These are phyloP conservation scores for Alliaria petiolata DNA, from an alignment of 345 rosid species.

Conservation along the genomic window DNA sequence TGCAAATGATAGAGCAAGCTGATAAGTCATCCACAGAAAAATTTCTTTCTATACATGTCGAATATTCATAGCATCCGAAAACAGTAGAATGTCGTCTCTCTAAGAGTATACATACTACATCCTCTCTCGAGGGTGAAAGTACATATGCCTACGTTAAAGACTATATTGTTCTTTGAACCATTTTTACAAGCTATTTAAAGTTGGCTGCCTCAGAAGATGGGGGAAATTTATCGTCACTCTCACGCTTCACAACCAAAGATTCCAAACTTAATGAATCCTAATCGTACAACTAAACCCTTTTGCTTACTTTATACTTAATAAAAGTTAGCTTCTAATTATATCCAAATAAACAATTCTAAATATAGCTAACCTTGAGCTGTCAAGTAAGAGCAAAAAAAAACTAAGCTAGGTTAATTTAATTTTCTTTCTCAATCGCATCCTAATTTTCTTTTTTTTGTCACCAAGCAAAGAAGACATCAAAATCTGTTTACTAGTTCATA, in stretches of 20 bases:
- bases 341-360: slow-evolving; percentile 27
- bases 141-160: not conserved
- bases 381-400: not conserved
- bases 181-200: too few relatives aligned
- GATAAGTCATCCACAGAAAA: slow-evolving; percentile 9
- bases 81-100: not conserved
- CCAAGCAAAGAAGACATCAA: not conserved
- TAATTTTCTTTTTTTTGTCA: not conserved
- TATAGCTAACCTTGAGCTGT: slow-evolving; percentile 33
- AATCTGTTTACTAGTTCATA: not conserved
- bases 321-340: slow-evolving; percentile 11
- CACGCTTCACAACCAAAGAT: slow-evolving; percentile 22
- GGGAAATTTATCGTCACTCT: slow-evolving; percentile 7
- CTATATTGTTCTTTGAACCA: not conserved
- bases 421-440: not conserved
- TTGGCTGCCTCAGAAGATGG: slow-evolving; percentile 1
- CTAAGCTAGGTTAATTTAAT: not conserved
- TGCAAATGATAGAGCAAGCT: slow-evolving; percentile 35
- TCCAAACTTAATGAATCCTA: slow-evolving; percentile 1
- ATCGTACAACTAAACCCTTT: slow-evolving; percentile 4
- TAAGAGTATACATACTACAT: not conserved
- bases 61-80: not conserved
- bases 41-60: not conserved
- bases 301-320: slow-evolving; percentile 23
- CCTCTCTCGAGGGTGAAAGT: not conserved